Evolutionary conservation across 805 yeast genomes (phyloP).

Genomic region (Cyberlindnera lachancei): DNA sequence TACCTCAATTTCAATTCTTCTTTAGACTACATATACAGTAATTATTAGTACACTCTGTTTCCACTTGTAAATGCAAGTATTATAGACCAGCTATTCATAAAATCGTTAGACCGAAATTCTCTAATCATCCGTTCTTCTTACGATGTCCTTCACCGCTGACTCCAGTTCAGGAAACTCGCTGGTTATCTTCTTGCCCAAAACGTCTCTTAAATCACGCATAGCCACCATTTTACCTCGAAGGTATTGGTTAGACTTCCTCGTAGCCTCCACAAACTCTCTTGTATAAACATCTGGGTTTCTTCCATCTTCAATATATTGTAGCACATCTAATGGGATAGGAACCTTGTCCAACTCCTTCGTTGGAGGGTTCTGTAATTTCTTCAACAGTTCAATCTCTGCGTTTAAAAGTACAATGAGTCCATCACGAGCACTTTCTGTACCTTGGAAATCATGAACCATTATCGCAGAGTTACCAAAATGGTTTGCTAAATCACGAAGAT

Average conservation of each 20-base stretch:
- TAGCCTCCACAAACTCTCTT: conserved; percentile 90
- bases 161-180: conserved; percentile 75
- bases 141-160: conserved; percentile 48
- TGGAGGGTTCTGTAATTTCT: conserved; percentile 24
- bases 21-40: no score
- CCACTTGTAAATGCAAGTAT: no score
- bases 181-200: conserved; percentile 59
- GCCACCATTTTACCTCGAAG: conserved; percentile 80
- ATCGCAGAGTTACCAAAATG: conserved; percentile 75
- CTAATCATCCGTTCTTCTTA: conserved; percentile 31
- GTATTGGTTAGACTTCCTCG: conserved; percentile 83
- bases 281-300: conserved; percentile 96
- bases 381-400: conserved; percentile 34
- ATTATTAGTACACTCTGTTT: no score
- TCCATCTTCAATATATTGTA: conserved; percentile 90
- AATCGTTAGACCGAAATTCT: no score
- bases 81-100: no score
- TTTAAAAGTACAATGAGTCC: conserved; percentile 36
- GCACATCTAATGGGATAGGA: conserved; percentile 73
- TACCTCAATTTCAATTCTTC: no score
- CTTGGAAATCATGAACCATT: conserved; percentile 88
- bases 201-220: conserved; percentile 51
- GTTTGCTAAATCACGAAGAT: neutral
- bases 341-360: conserved; percentile 31
- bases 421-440: conserved; percentile 70